phyloP scores from a whole-genome alignment of 768 basidiomycete species.

The Agrocybe pediades region DNA sequence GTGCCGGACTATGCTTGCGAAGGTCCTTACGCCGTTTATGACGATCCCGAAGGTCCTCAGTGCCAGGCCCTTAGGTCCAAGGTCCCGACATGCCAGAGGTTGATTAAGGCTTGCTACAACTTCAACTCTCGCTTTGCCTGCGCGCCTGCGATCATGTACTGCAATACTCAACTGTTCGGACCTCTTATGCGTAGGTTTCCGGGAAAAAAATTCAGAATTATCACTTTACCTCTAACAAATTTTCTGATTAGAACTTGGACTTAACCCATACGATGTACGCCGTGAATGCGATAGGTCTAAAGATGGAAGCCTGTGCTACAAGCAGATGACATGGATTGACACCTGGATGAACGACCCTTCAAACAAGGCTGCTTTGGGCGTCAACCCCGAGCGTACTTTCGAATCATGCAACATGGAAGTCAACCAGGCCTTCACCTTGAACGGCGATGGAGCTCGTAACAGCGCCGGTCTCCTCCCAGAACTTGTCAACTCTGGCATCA shows the following conservation, averaged over 20 bases:
- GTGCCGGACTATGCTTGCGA: constrained; percentile 85
- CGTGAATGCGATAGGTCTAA: constrained; percentile 61
- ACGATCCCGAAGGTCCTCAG: constrained; percentile 65
- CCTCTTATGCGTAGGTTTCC: constrained; percentile 65
- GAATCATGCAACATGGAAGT: constrained; percentile 78
- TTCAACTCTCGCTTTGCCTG: constrained; percentile 64
- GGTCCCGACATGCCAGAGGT: constrained; percentile 71
- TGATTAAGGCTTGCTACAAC: constrained; percentile 73
- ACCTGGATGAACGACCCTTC: constrained; percentile 80
- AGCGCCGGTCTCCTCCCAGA: constrained; percentile 77
- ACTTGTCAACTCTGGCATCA: constrained; percentile 79
- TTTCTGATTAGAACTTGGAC: constrained; percentile 33
- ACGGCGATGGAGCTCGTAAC: constrained; percentile 89
- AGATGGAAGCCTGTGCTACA: constrained; percentile 77
- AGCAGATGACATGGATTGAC: constrained; percentile 86
- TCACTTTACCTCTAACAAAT: not conserved
- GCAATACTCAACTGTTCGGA: constrained; percentile 70
- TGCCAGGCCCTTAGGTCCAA: constrained; percentile 66
- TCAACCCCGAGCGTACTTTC: constrained; percentile 58
- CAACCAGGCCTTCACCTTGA: constrained; percentile 76
- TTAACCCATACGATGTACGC: constrained; percentile 91
- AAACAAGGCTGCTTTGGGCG: constrained; percentile 81
- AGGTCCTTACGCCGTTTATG: constrained; percentile 81
- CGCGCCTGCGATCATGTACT: constrained; percentile 77
- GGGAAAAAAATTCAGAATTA: no score